phyloP scores from a whole-genome alignment of 495 filamentous ascomycete species.

The Aspergillus mulundensis region DNA sequence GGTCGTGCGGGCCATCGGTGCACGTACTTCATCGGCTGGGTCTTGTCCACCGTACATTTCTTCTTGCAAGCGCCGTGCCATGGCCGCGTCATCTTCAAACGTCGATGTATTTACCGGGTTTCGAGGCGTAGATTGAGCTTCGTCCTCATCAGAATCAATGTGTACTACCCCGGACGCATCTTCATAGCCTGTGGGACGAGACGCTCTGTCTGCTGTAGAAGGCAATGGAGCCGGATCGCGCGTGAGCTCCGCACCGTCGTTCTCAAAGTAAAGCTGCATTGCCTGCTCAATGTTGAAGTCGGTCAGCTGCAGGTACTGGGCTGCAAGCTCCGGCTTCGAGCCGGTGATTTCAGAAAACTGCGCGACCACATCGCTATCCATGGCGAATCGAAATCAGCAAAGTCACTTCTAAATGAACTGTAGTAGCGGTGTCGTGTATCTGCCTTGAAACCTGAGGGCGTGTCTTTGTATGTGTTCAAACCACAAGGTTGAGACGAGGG shows the following conservation, averaged over 20 bases:
- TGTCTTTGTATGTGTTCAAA: neutral
- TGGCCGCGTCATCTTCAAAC: conserved; percentile 86
- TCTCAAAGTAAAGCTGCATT: conserved; percentile 84
- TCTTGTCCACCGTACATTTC: conserved; percentile 67
- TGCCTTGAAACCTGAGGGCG: neutral
- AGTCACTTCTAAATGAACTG: conserved; percentile 1
- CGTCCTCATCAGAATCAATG: conserved; percentile 61
- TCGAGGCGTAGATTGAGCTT: conserved; percentile 21
- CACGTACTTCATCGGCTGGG: conserved; percentile 67
- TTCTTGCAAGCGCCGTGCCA: conserved; percentile 86
- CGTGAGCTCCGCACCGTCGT: conserved; percentile 55
- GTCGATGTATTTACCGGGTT: conserved; percentile 16
- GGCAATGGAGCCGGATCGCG: conserved; percentile 34
- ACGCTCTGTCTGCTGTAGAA: conserved; percentile 23
- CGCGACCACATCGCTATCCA: conserved; percentile 57
- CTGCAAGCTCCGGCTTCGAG: conserved; percentile 58
- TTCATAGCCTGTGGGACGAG: conserved; percentile 31
- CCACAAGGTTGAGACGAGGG: conserved; percentile 12
- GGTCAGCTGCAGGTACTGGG: conserved; percentile 75
- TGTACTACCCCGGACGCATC: conserved; percentile 62
- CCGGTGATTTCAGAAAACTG: conserved; percentile 63
- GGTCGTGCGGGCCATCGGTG: conserved; percentile 85
- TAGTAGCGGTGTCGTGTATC: neutral
- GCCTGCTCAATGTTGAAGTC: conserved; percentile 81
- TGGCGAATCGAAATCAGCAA: conserved; percentile 36